Evolutionary conservation across 306 rosid genomes (phyloP).

Genomic region (Boehmeria nivea): DNA sequence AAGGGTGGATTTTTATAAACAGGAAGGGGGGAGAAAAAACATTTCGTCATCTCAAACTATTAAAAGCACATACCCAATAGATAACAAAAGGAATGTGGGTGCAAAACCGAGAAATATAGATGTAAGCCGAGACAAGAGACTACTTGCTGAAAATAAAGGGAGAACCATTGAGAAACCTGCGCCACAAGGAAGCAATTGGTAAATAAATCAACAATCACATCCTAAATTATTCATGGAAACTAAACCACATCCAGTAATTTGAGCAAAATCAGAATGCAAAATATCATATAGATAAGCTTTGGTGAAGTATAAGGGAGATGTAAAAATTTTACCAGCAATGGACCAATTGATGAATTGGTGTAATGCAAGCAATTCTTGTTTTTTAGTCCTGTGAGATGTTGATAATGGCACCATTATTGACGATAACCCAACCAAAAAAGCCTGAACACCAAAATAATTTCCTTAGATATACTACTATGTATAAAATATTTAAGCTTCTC

Average conservation of each 20-base stretch:
- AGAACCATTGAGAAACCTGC: slow-evolving; percentile 72
- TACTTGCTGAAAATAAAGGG: slow-evolving; percentile 67
- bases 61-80: slow-evolving; percentile 64
- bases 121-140: slow-evolving; percentile 74
- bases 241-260: no score
- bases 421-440: slow-evolving; percentile 68
- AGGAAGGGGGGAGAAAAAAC: no score
- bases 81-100: slow-evolving; percentile 81
- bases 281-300: no score
- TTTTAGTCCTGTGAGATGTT: slow-evolving; percentile 72
- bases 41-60: neutral
- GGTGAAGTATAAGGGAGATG: no score
- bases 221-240: no score
- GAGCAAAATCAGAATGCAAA: no score
- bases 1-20: neutral
- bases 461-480: slow-evolving; percentile 5
- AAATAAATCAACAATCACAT: neutral
- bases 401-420: slow-evolving; percentile 75
- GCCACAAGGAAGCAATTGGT: slow-evolving; percentile 22
- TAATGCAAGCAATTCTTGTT: slow-evolving; percentile 53
- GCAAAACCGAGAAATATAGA: slow-evolving; percentile 92
- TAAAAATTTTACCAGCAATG: slow-evolving; percentile 57
- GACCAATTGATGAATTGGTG: slow-evolving; percentile 76
- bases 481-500: slow-evolving; percentile 18
- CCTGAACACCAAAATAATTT: slow-evolving; percentile 33